These are phyloP conservation scores for Boechera divaricarpa DNA, from an alignment of 345 rosid species.

Conservation along the genomic window DNA sequence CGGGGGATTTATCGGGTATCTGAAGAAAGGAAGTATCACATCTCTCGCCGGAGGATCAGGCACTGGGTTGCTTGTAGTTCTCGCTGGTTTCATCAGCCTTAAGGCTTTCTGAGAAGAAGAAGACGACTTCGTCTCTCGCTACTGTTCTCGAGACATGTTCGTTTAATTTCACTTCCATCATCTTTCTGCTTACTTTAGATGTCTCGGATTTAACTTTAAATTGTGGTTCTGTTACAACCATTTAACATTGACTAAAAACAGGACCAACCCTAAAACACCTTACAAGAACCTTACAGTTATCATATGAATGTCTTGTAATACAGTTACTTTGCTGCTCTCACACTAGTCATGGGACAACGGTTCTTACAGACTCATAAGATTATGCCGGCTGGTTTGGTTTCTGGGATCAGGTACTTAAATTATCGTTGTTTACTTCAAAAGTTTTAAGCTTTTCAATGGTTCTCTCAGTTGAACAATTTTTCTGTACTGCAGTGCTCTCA, in stretches of 20 bases:
- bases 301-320: slow-evolving; percentile 14
- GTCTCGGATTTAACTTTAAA: too few relatives aligned
- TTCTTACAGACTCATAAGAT: slow-evolving; percentile 75
- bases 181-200: too few relatives aligned
- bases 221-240: too few relatives aligned
- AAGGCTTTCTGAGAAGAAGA: too few relatives aligned
- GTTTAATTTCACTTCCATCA: too few relatives aligned
- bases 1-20: too few relatives aligned
- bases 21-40: too few relatives aligned
- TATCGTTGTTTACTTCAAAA: neutral
- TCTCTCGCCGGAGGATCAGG: too few relatives aligned
- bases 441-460: neutral
- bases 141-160: too few relatives aligned
- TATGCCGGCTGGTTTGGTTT: slow-evolving; percentile 87
- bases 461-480: neutral
- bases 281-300: neutral
- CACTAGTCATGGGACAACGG: slow-evolving; percentile 83
- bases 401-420: slow-evolving; percentile 66
- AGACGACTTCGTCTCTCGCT: too few relatives aligned
- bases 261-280: neutral
- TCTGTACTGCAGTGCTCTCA: slow-evolving; percentile 75
- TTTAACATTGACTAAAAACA: neutral
- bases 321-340: slow-evolving; percentile 64
- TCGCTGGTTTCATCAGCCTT: too few relatives aligned
- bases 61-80: too few relatives aligned